Conservation (phyloP, 768 basidiomycete genomes). For the Atractiella rhizophila region DNA sequence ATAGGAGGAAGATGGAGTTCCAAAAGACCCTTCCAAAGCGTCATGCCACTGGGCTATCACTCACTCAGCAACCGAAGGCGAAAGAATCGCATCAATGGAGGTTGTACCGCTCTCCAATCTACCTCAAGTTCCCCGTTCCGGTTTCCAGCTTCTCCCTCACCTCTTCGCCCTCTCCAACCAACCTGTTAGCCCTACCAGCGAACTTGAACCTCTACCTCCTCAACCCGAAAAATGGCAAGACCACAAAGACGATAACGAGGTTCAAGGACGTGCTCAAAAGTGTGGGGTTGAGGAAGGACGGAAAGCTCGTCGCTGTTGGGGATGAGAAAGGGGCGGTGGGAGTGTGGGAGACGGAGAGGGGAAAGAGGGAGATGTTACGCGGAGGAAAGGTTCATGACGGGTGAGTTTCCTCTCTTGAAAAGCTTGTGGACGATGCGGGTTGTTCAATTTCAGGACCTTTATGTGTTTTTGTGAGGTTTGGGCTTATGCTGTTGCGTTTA, state of each 20-base stretch:
- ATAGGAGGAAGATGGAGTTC: too few relatives aligned
- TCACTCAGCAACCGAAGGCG: too few relatives aligned
- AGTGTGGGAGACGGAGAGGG: constrained; percentile 21
- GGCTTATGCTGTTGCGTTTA: background rate
- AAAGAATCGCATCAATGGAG: too few relatives aligned
- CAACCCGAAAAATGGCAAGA: constrained; percentile 82
- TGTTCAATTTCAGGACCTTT: constrained; percentile 40
- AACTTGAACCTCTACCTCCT: constrained; percentile 85
- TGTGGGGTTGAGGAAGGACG: constrained; percentile 68
- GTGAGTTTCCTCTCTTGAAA: too few relatives aligned
- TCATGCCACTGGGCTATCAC: too few relatives aligned
- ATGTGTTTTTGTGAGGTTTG: constrained; percentile 46
- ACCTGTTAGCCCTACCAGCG: constrained; percentile 84
- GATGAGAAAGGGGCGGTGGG: constrained; percentile 79
- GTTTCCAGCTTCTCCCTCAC: constrained; percentile 86
- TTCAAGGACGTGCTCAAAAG: constrained; percentile 90
- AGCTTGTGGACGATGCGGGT: background rate
- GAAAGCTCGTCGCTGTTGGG: constrained; percentile 80
- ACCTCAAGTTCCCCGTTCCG: constrained; percentile 89
- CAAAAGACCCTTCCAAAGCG: too few relatives aligned
- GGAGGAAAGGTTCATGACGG: background rate
- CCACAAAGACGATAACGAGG: constrained; percentile 81
- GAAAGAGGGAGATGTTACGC: background rate
- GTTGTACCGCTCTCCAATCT: constrained; percentile 33
- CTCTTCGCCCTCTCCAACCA: constrained; percentile 63